Conservation (phyloP, 208 protist species). For the Acanthamoeba healyi region DNA sequence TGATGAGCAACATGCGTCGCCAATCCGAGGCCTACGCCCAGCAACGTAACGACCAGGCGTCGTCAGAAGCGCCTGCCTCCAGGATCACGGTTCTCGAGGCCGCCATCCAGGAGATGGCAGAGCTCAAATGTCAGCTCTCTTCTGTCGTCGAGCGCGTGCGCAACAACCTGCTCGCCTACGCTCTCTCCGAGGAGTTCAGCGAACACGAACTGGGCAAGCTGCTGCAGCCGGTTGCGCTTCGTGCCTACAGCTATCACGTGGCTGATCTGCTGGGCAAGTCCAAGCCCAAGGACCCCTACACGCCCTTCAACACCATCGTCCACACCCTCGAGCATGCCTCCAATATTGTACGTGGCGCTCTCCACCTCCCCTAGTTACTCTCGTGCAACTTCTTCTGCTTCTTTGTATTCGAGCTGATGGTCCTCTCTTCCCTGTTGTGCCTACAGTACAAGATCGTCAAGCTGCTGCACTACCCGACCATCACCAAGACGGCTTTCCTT, state of each 20-base stretch:
- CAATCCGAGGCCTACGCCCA: background rate
- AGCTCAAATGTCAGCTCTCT: conserved; percentile 28
- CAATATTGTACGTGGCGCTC: background rate
- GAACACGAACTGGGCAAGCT: conserved; percentile 37
- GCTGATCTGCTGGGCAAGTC: conserved; percentile 41
- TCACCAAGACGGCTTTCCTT: conserved; percentile 37
- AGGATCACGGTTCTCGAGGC: background rate
- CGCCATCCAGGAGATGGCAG: background rate
- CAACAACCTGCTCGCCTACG: conserved; percentile 57
- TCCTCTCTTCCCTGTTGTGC: too few relatives aligned
- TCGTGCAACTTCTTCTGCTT: background rate
- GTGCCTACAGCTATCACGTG: conserved; percentile 25
- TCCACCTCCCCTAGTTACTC: too few relatives aligned
- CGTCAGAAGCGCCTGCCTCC: background rate
- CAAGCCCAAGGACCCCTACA: conserved; percentile 55
- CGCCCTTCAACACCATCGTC: background rate
- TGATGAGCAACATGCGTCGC: conserved; percentile 9
- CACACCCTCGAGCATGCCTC: background rate
- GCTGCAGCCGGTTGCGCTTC: background rate
- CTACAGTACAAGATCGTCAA: conserved; percentile 8
- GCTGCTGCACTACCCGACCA: conserved; percentile 33
- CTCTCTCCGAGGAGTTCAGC: conserved; percentile 49
- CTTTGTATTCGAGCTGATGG: too few relatives aligned
- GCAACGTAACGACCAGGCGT: background rate
- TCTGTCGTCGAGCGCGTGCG: background rate